Evolutionary conservation across 208 protist genomes (phyloP), one percentile per base, ranked within the genome.

Genomic region (Crithidia fasciculata): DNA sequence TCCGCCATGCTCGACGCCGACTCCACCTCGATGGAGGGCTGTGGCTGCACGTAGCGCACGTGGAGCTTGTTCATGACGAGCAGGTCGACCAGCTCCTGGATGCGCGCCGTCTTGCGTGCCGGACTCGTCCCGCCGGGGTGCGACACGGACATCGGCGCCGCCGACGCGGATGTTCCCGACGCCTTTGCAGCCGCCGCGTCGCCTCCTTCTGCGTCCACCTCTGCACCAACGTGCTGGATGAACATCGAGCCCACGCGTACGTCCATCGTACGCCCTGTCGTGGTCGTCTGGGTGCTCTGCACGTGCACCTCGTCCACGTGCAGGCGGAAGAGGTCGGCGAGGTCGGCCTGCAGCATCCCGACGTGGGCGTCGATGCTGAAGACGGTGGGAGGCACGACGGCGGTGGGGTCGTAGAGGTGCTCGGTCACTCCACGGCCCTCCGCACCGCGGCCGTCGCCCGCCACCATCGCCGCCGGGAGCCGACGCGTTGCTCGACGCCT

Each of bases 181-280:
- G 68, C 47, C 2, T 18, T 52, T 43, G 8, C 54, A 39, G 67
- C 49, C 36, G 37, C 50, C 41, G 16, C 45, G 28, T 28, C 62
- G 53, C 41, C 37, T 18, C 44, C 57, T 52, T 59, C 59, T 0
- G 43, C 75, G 72, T 70, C 66, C 62, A 87, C 85, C 36, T 82
- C 64, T 28, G 80, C 76, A 9, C 85, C 85, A 43, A 81, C 75
- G 74, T 87, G 82, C 73, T 87, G 82, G 37, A 86, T 49, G 19
- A 50, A 65, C 16, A 86, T 53, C 7, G 68, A 62, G 19, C 16
- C 66, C 54, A 69, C 28, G 55, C 54, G 63, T 12, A 55, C 41
- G 15, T 76, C 79, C 5, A 69, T 55, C 9, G 56, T 69, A 45
- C 53, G 47, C 8, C 63, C 69, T 36, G 64, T 58, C 52, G 60